Evolutionary conservation across 495 filamentous ascomycete genomes (phyloP).

Genomic region (Hyaloscypha hepaticicola): DNA sequence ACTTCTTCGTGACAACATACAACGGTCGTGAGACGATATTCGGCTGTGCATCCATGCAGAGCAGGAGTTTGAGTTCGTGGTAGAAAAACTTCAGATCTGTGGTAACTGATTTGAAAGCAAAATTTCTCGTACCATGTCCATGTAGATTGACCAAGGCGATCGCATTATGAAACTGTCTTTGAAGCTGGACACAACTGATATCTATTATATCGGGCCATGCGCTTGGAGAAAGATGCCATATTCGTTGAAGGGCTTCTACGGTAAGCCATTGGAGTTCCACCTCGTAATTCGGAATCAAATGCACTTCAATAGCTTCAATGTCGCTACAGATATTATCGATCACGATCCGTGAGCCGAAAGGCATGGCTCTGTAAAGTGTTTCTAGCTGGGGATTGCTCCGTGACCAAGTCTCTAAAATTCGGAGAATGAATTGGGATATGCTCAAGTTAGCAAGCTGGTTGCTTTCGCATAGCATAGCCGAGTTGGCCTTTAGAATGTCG

Average conservation of each 20-base stretch:
- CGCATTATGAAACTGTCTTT: background rate
- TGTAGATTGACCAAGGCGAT: background rate
- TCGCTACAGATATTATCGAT: background rate
- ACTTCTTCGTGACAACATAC: constrained; percentile 35
- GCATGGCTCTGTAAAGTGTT: background rate
- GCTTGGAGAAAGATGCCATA: background rate
- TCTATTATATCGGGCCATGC: background rate
- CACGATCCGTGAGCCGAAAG: constrained; percentile 1
- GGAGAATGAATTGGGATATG: background rate
- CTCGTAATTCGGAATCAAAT: background rate
- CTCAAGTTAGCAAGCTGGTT: background rate
- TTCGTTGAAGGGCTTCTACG: background rate
- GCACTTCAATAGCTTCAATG: background rate
- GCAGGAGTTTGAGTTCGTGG: constrained; percentile 40
- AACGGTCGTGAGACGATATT: constrained; percentile 33
- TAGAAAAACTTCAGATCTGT: constrained; percentile 37
- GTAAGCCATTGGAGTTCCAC: background rate
- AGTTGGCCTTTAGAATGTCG: background rate
- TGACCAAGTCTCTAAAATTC: background rate
- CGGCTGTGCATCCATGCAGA: constrained; percentile 31
- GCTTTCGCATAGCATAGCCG: background rate
- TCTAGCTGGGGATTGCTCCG: background rate
- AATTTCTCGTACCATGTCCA: background rate
- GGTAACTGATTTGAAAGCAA: constrained; percentile 27
- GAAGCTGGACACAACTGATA: background rate